These are phyloP conservation scores for Cladosporium sp. DNA, from an alignment of 2,329 filamentous ascomycete species.

Conservation along the genomic window DNA sequence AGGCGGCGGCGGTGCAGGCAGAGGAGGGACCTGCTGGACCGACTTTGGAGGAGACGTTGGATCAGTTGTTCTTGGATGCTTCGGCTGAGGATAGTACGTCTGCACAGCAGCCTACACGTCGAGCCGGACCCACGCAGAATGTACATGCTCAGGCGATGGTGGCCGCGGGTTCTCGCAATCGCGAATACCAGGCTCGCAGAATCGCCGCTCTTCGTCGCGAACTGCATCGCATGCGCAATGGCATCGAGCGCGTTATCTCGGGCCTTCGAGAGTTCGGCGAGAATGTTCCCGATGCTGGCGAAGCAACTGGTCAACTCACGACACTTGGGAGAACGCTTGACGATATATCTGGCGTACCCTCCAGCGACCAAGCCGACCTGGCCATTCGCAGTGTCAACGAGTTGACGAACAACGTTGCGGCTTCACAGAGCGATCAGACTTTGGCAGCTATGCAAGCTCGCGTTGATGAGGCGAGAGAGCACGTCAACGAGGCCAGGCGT, in stretches of 20 bases:
- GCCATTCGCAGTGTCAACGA: slow-evolving; percentile 31
- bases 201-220: slow-evolving; percentile 42
- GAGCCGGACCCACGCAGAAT: slow-evolving; percentile 21
- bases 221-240: slow-evolving; percentile 41
- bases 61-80: slow-evolving; percentile 38
- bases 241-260: slow-evolving; percentile 42
- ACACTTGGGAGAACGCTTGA: slow-evolving; percentile 37
- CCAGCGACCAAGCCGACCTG: slow-evolving; percentile 27
- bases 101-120: neutral
- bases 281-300: slow-evolving; percentile 36
- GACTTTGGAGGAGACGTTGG: slow-evolving; percentile 39
- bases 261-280: slow-evolving; percentile 42
- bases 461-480: slow-evolving; percentile 36
- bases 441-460: slow-evolving; percentile 34
- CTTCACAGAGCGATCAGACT: slow-evolving; percentile 30
- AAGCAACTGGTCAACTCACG: slow-evolving; percentile 34
- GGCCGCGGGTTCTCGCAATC: slow-evolving; percentile 34
- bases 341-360: slow-evolving; percentile 29
- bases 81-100: slow-evolving; percentile 29
- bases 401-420: slow-evolving; percentile 22
- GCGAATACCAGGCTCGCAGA: slow-evolving; percentile 39
- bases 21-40: slow-evolving; percentile 25
- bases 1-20: neutral
- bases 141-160: slow-evolving; percentile 34
- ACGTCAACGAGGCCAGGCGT: slow-evolving; percentile 36